These are phyloP conservation scores for Colletotrichum sp. DNA, from an alignment of 2,329 filamentous ascomycete species.

Conservation along the genomic window DNA sequence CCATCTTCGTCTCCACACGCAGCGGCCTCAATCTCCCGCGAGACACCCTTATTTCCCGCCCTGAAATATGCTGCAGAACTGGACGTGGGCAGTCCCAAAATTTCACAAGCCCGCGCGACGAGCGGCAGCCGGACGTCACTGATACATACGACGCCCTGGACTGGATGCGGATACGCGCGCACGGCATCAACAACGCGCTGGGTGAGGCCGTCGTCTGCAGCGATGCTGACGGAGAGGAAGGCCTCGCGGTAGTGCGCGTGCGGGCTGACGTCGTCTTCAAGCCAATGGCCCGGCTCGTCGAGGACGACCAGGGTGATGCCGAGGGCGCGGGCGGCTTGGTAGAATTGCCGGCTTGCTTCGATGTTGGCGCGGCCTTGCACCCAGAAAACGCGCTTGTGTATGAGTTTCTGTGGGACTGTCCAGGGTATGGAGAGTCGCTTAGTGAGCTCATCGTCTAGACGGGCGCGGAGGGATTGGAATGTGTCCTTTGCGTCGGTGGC, in stretches of 20 bases:
- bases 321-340: slow-evolving; percentile 26
- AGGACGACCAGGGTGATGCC: slow-evolving; percentile 40
- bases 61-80: slow-evolving; percentile 28
- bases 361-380: slow-evolving; percentile 1
- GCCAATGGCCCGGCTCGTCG: slow-evolving; percentile 42
- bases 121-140: slow-evolving; percentile 32
- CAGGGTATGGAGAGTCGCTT: neutral
- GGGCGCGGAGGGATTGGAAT: neutral
- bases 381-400: neutral
- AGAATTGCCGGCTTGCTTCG: neutral
- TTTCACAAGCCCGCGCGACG: slow-evolving; percentile 34
- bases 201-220: slow-evolving; percentile 27
- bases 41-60: slow-evolving; percentile 34
- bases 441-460: neutral
- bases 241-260: slow-evolving; percentile 32
- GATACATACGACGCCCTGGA: slow-evolving; percentile 42
- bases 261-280: slow-evolving; percentile 29
- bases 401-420: neutral
- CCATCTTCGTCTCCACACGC: slow-evolving; percentile 20
- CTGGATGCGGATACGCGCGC: slow-evolving; percentile 1
- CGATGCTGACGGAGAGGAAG: slow-evolving; percentile 35
- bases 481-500: neutral
- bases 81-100: slow-evolving; percentile 36
- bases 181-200: slow-evolving; percentile 34
- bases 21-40: slow-evolving; percentile 24